Evolutionary conservation across 345 rosid genomes (phyloP).

Genomic region (Cardamine occulta): DNA sequence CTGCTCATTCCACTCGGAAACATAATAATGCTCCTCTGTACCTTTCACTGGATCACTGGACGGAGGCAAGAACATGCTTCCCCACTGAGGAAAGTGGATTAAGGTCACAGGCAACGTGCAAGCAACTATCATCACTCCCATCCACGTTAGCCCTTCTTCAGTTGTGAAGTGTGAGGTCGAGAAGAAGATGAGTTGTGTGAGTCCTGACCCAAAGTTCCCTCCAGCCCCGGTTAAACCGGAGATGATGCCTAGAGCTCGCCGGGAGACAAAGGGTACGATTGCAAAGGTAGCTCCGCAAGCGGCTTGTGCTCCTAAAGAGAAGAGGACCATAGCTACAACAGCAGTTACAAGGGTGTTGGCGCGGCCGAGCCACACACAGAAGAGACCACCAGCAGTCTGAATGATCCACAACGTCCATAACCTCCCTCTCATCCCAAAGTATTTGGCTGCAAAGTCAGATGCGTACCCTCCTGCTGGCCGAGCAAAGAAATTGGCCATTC

Average conservation of each 20-base stretch:
- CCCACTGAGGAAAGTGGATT: constrained; percentile 69
- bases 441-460: constrained; percentile 50
- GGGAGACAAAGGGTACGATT: constrained; percentile 59
- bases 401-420: constrained; percentile 60
- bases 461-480: constrained; percentile 58
- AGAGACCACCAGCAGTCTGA: constrained; percentile 58
- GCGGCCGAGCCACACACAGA: constrained; percentile 58
- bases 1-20: constrained; percentile 48
- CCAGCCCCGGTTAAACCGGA: constrained; percentile 63
- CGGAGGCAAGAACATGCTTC: constrained; percentile 62
- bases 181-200: constrained; percentile 58
- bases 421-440: constrained; percentile 62
- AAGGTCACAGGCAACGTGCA: constrained; percentile 54
- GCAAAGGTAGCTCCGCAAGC: constrained; percentile 69
- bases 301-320: constrained; percentile 64
- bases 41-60: constrained; percentile 44
- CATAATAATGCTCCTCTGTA: constrained; percentile 55
- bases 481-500: constrained; percentile 61
- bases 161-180: constrained; percentile 47
- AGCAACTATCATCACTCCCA: constrained; percentile 64
- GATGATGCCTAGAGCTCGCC: constrained; percentile 59
- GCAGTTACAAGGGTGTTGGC: constrained; percentile 47
- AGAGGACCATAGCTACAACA: constrained; percentile 53
- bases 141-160: constrained; percentile 48
- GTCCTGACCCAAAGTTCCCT: constrained; percentile 63